Base-by-base conservation (phyloP, 1,284 basidiomycete species). In the Ganoderma sinense region DNA sequence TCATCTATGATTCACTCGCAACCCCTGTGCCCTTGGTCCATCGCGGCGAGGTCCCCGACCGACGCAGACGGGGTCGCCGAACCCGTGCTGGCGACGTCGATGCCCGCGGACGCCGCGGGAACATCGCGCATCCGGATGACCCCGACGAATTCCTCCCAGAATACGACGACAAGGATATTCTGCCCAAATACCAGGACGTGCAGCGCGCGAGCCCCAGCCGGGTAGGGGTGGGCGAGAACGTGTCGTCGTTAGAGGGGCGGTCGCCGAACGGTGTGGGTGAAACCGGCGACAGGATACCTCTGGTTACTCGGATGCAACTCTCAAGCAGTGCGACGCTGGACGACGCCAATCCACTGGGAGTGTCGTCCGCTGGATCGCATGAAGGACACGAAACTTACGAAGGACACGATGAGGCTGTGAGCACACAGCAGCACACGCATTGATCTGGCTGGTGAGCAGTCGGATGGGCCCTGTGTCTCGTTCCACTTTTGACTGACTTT, bases 141-240 rank as follows among this genome's bases (percentile, higher is more conserved):
- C 73, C 73, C 4, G 64, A 71, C 20, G 73, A 74, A 29, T 65
- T 68, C 60, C 48, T 74, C 26, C 73, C 73, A 3, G 67, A 65
- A 43, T 74, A 74, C 43, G 73, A 74, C 64, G 73, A 74, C 68
- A 74, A 74, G 66, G 73, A 74, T 40, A 55, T 71, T 26, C 60
- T 72, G 23, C 73, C 73, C 48, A 66, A 64, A 20, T 74, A 74
- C 48, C 73, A 74, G 58, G 73, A 74, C 61, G 23, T 72, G 7
- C 60, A 67, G 14, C 45, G 31, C 7, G 67, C 39, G 20, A 62
- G 55, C 20, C 23, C 33, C 23, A 64, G 63, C 36, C 45, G 65
- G 59, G 61, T 59, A 59, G 51, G 31, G 43, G 41, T n/a, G 16
- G 29, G 56, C 66, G 18, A 40, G 39, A 7, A 18, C 62, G 40